A percentile compares a stretch with the other conserved stretches of the same genome.
These are phyloP conservation scores for Sporothrix humicola DNA, from an alignment of 2,329 filamentous ascomycete genomes.

Conservation along the genomic window DNA sequence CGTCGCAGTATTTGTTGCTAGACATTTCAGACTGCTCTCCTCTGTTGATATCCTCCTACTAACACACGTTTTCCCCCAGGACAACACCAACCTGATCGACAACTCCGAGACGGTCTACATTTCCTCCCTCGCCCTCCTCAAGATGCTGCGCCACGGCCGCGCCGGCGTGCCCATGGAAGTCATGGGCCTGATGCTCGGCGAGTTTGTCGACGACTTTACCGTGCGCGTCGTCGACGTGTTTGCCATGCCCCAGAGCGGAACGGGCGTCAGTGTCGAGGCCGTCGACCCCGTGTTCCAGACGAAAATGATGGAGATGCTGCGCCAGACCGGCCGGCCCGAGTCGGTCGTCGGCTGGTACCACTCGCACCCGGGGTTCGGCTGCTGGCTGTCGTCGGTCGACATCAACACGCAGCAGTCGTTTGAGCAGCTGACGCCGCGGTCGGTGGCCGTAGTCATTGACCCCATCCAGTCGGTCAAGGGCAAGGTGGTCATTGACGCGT, in stretches of 20 bases:
- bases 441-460: constrained; percentile 96
- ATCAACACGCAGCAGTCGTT: constrained; percentile 99
- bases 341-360: constrained; percentile 99
- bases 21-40: no score
- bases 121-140: constrained; percentile 92
- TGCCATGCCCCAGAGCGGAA: constrained; percentile 98
- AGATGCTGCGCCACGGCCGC: constrained; percentile 97
- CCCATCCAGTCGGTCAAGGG: constrained; percentile 99
- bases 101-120: constrained; percentile 99
- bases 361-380: constrained; percentile 97
- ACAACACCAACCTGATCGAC: constrained; percentile 90
- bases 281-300: constrained; percentile 99
- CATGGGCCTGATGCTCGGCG: constrained; percentile 98
- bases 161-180: constrained; percentile 99
- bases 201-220: constrained; percentile 99
- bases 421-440: constrained; percentile 94
- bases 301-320: constrained; percentile 99
- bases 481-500: constrained; percentile 98
- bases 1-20: no score
- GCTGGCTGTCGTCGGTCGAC: constrained; percentile 98
- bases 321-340: constrained; percentile 96
- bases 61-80: constrained; percentile 49
- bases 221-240: constrained; percentile 98
- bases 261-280: constrained; percentile 96
- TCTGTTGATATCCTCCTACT: no score